Evolutionary conservation across 164 flowering plant species (phyloP).

Genomic region (Annona cherimola): DNA sequence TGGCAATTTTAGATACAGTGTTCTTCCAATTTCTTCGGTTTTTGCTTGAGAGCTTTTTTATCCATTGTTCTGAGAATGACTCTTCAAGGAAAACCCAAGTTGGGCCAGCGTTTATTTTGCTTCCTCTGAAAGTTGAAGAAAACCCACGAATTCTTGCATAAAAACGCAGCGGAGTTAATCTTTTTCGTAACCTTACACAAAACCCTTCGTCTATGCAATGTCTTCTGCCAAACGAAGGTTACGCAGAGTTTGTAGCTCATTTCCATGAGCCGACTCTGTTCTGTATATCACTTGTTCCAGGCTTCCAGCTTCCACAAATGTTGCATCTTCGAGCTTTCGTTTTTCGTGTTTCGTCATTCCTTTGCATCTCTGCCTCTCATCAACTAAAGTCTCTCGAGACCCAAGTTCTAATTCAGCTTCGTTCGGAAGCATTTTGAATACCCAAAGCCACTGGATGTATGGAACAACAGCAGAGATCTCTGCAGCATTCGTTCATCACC

Average conservation of each 20-base stretch:
- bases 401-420: slow-evolving; percentile 60
- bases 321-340: slow-evolving; percentile 12
- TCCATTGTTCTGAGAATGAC: not conserved
- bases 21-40: not conserved
- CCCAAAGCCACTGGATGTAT: slow-evolving; percentile 59
- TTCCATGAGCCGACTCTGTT: not conserved
- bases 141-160: not conserved
- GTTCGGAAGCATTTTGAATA: slow-evolving; percentile 63
- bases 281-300: not conserved
- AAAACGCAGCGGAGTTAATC: not conserved
- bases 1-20: not conserved
- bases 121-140: not conserved
- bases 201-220: not conserved
- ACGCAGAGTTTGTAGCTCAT: not conserved
- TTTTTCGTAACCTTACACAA: not conserved
- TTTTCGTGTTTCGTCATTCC: slow-evolving; percentile 34
- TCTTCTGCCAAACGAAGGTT: not conserved
- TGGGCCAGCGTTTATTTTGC: not conserved
- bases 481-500: slow-evolving; percentile 42
- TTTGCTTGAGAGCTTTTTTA: not conserved
- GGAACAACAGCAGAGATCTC: slow-evolving; percentile 47
- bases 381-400: slow-evolving; percentile 66
- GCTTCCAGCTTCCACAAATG: slow-evolving; percentile 19
- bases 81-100: not conserved
- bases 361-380: slow-evolving; percentile 30